These are phyloP conservation scores for Keithomyces neogunnii DNA, from an alignment of 2,329 filamentous ascomycete species.

Conservation along the genomic window DNA sequence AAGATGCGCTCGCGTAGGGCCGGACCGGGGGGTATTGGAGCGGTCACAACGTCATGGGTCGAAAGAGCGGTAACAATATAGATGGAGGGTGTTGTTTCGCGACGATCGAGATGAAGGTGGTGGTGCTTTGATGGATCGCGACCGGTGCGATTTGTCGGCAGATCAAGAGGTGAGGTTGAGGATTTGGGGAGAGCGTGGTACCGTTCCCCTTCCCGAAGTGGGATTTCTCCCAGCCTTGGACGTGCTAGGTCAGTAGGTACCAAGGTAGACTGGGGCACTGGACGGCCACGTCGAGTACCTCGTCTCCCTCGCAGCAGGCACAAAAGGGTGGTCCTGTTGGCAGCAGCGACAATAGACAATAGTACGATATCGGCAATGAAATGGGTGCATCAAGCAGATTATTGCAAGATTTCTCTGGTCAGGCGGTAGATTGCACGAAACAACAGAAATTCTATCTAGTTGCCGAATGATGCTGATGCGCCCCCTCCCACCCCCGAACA, in stretches of 20 bases:
- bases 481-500: too few relatives aligned
- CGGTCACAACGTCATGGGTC: slow-evolving; percentile 40
- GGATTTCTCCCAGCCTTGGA: slow-evolving; percentile 17
- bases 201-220: slow-evolving; percentile 28
- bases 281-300: slow-evolving; percentile 3
- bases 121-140: slow-evolving; percentile 43
- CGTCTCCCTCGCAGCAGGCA: background rate
- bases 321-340: background rate
- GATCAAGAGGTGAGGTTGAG: slow-evolving; percentile 49
- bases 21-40: slow-evolving; percentile 35
- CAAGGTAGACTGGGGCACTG: slow-evolving; percentile 9
- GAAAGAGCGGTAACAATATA: slow-evolving; percentile 43
- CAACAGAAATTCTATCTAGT: too few relatives aligned
- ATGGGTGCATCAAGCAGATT: too few relatives aligned
- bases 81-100: slow-evolving; percentile 37
- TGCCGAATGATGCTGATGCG: too few relatives aligned
- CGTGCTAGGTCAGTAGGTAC: background rate
- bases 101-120: slow-evolving; percentile 31
- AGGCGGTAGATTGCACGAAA: too few relatives aligned
- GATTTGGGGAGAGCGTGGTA: slow-evolving; percentile 32
- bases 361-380: too few relatives aligned
- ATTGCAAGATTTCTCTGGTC: too few relatives aligned
- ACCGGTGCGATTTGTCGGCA: slow-evolving; percentile 40
- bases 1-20: slow-evolving; percentile 42
- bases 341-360: background rate